A percentile compares a stretch with the other conserved stretches of the same genome.
phyloP scores from a whole-genome alignment of 768 basidiomycete species.

The Rhizopogon vesiculosus region DNA sequence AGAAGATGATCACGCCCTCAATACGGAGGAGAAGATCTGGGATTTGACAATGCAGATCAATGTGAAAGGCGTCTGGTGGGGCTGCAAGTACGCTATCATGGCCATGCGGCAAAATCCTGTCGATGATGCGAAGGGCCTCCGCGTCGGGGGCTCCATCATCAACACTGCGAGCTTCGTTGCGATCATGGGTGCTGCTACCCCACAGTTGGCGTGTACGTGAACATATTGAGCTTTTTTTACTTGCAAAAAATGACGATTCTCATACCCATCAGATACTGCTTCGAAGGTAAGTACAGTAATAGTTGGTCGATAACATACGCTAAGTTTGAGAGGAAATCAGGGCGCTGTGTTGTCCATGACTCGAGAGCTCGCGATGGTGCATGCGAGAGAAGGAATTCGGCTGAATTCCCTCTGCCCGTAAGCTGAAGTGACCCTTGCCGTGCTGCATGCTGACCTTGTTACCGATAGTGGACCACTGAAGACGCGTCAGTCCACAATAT shows the following conservation, averaged over 20 bases:
- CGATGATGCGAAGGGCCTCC: conserved; percentile 76
- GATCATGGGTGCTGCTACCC: conserved; percentile 92
- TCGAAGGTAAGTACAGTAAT: conserved; percentile 61
- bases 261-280: conserved; percentile 66
- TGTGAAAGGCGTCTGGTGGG: conserved; percentile 99
- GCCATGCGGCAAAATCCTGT: conserved; percentile 94
- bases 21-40: conserved; percentile 97
- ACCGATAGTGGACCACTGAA: conserved; percentile 80
- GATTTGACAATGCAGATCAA: conserved; percentile 91
- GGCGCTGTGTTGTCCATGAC: conserved; percentile 99
- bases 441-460: background rate
- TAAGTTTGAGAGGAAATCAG: conserved; percentile 30
- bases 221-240: background rate
- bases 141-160: conserved; percentile 87
- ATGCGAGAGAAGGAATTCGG: conserved; percentile 95
- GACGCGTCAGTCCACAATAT: conserved; percentile 62
- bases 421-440: conserved; percentile 24
- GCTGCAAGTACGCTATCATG: conserved; percentile 94
- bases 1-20: conserved; percentile 89
- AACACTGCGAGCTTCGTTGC: conserved; percentile 99
- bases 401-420: conserved; percentile 96
- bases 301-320: background rate
- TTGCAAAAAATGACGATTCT: conserved; percentile 5
- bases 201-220: conserved; percentile 92
- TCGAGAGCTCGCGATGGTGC: conserved; percentile 95